Percentiles rank a stretch among this genome's conserved stretches.
These are phyloP conservation scores for Trypanosoma brucei DNA, from an alignment of 208 protist genomes.

Conservation along the genomic window DNA sequence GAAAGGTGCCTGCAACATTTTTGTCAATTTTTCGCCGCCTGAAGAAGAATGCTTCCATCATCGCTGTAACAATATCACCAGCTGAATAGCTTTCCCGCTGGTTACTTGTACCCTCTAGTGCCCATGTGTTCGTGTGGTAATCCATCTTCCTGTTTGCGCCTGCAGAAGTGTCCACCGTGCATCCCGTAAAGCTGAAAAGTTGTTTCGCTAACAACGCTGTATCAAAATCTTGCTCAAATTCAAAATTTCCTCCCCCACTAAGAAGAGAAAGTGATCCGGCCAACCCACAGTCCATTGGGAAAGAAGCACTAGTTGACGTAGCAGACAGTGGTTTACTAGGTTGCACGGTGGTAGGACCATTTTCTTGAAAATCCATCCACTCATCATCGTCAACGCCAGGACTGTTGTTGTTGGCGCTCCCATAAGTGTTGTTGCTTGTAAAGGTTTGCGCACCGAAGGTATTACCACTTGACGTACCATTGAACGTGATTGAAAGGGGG, in stretches of 20 bases:
- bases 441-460: too few species aligned
- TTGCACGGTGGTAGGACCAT: not conserved
- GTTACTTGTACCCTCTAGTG: not conserved
- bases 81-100: not conserved
- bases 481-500: too few species aligned
- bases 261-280: not conserved
- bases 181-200: not conserved
- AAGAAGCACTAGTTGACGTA: not conserved
- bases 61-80: not conserved
- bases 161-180: not conserved
- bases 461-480: too few species aligned
- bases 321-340: not conserved
- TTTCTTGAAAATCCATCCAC: slow-evolving; percentile 19
- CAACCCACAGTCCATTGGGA: not conserved
- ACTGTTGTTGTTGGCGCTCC: not conserved
- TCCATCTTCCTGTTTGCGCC: not conserved
- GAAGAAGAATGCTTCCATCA: slow-evolving; percentile 12
- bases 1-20: not conserved
- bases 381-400: slow-evolving; percentile 8
- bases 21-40: not conserved
- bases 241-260: not conserved
- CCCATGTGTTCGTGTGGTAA: not conserved
- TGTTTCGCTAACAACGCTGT: not conserved
- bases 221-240: not conserved
- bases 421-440: not conserved